Percentiles rank a stretch among this genome's conserved stretches.
These are phyloP conservation scores for Byssoonygena ceratinophila DNA, from an alignment of 2,329 filamentous ascomycete genomes.

Conservation along the genomic window DNA sequence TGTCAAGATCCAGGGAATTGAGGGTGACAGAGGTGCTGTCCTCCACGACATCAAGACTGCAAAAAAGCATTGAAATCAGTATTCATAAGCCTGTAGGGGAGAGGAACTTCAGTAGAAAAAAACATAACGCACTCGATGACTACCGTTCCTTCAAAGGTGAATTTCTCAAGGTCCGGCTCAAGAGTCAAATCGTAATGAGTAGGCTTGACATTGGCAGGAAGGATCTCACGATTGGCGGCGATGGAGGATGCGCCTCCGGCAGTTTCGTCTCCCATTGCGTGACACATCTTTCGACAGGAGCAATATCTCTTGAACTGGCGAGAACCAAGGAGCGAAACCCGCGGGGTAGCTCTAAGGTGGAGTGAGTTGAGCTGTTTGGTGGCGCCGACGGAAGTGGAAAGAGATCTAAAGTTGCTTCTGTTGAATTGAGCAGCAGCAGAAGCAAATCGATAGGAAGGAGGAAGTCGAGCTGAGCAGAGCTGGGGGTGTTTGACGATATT, in stretches of 20 bases:
- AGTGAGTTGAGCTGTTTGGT: not conserved
- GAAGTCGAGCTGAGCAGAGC: not conserved
- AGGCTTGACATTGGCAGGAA: constrained; percentile 88
- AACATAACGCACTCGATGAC: constrained; percentile 55
- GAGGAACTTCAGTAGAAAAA: not conserved
- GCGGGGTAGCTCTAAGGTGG: constrained; percentile 14
- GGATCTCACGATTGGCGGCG: constrained; percentile 62
- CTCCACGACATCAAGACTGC: constrained; percentile 65
- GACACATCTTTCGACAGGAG: constrained; percentile 68
- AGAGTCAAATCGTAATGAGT: constrained; percentile 82
- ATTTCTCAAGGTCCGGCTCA: constrained; percentile 80
- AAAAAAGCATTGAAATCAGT: constrained; percentile 15
- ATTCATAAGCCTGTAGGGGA: not conserved
- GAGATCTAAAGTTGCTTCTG: constrained; percentile 13
- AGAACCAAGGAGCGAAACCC: constrained; percentile 21
- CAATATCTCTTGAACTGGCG: constrained; percentile 48
- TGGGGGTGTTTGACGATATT: constrained; percentile 5
- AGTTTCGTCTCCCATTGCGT: constrained; percentile 40
- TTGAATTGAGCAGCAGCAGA: constrained; percentile 18
- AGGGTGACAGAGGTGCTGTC: constrained; percentile 77
- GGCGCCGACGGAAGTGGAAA: constrained; percentile 17
- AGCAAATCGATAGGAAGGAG: not conserved
- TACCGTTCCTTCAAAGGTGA: constrained; percentile 76
- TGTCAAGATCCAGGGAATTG: constrained; percentile 77
- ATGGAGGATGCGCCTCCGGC: constrained; percentile 46